These are phyloP conservation scores for Trichoderma asperellum DNA, from an alignment of 2,329 filamentous ascomycete species.

Conservation along the genomic window DNA sequence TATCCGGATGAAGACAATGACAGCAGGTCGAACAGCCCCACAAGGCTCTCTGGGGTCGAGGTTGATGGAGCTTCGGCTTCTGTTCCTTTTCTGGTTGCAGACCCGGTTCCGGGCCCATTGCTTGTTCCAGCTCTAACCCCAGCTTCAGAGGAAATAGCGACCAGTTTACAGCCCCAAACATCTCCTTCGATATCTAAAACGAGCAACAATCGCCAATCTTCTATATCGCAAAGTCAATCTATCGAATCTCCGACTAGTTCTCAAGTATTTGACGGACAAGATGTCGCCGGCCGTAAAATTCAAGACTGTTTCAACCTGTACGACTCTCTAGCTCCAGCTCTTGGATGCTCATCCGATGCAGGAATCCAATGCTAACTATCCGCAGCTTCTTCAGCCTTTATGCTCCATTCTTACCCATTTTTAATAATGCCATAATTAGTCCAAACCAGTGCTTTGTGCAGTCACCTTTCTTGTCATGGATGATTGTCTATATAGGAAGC, in stretches of 20 bases:
- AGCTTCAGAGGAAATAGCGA: background rate
- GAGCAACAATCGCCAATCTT: background rate
- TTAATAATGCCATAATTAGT: background rate
- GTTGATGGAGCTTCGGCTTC: background rate
- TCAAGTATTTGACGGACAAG: constrained; percentile 9
- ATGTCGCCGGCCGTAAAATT: constrained; percentile 5
- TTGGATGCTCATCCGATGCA: background rate
- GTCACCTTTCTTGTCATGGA: constrained; percentile 43
- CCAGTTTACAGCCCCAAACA: background rate
- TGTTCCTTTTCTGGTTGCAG: background rate
- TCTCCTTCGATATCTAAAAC: background rate
- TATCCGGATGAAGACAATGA: background rate
- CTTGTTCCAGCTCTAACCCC: background rate
- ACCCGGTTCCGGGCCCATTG: background rate
- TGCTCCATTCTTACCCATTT: constrained; percentile 18
- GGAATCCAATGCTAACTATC: background rate
- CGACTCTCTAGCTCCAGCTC: background rate
- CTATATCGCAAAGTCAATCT: background rate
- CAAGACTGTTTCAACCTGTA: constrained; percentile 22
- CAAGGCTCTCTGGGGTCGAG: background rate
- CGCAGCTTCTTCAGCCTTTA: constrained; percentile 17
- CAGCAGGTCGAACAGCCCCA: constrained; percentile 1
- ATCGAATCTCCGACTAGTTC: background rate
- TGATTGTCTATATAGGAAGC: constrained; percentile 45
- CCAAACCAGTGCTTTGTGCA: constrained; percentile 14